Base-by-base conservation (phyloP, 805 yeast species). In the Spathaspora sp. region DNA sequence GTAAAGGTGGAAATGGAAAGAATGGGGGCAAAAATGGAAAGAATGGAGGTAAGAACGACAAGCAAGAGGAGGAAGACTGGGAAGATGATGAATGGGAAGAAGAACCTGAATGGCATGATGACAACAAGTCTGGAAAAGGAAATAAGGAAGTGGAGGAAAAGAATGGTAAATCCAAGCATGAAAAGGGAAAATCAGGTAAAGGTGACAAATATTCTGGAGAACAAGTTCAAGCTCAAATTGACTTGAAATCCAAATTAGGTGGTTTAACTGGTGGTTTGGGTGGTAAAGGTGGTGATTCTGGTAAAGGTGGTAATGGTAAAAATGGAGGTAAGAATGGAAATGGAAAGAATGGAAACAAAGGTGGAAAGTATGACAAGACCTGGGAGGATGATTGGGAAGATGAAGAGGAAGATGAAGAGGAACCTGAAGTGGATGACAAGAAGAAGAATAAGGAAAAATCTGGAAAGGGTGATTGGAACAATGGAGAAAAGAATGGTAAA, bases 1-100 rank as follows among this genome's bases (percentile, higher is more conserved):
- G 46, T 3, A 14, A 47, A 18, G 31, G 42, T 17, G 46, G 39
- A 9, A 20, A 16, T 2, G 47, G 42, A 16, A 32, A 14, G 40
- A 35, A 35, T 35, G 49, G 32, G 5, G 49, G 40, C 2, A n/a
- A 26, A 17, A 17, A 40, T 32, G 51, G 47, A n/a, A 17, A 47
- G 6, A 16, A 14, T 9, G 49, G 31, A 16, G 48, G 39, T 5
- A 14, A 23, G 19, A 26, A 45, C n/a, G 51, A 44, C n/a, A 17
- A 47, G 5, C 31, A n/a, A 7, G 49, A 47, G 3, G 28, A 28
- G 42, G 44, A 47, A 40, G 52, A 23, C 35, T 29, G 32, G 32
- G 32, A n/a, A n/a, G n/a, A 29, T 29, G 47, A 26, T 11, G 28
- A 31, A 45, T 17, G 8, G 42, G 47, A 16, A 17, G 32, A 39